A percentile compares a stretch with the other conserved stretches of the same genome.
These are phyloP conservation scores for Xylaria digitata DNA, from an alignment of 2,329 filamentous ascomycete genomes.

Conservation along the genomic window DNA sequence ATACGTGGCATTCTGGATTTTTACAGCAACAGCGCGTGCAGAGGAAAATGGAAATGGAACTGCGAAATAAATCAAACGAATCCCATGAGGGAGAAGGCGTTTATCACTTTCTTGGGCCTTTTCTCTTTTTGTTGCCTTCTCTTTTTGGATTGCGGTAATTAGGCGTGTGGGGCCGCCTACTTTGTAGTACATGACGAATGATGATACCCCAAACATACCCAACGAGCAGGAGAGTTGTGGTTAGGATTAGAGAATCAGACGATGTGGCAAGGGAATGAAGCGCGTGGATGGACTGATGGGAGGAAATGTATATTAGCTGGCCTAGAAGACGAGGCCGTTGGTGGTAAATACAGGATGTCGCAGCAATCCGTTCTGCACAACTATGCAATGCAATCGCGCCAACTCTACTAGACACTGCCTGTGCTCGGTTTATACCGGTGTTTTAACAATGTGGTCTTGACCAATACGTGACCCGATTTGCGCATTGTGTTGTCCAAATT, in stretches of 20 bases:
- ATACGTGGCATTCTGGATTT: constrained; percentile 9
- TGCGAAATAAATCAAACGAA: background rate
- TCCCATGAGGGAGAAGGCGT: constrained; percentile 1
- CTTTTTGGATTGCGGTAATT: constrained; percentile 4
- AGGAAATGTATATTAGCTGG: constrained; percentile 6
- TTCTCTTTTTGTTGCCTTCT: background rate
- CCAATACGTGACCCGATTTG: background rate
- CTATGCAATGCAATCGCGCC: background rate
- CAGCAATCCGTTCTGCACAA: constrained; percentile 8
- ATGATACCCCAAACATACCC: constrained; percentile 33
- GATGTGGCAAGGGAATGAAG: background rate
- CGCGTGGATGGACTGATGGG: background rate
- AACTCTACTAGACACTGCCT: background rate
- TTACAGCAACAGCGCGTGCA: background rate
- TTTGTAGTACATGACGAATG: constrained; percentile 24
- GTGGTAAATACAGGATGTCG: background rate
- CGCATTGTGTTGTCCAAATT: background rate
- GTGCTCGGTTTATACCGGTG: no score
- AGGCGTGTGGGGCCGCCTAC: background rate
- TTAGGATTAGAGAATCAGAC: background rate
- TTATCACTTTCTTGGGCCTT: background rate
- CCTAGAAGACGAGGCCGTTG: background rate
- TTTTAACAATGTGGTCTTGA: background rate
- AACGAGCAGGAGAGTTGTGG: background rate
- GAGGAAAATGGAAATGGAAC: constrained; percentile 1